phyloP scores from a whole-genome alignment of 305 asterid genomes.

The Nicotiana rustica region DNA sequence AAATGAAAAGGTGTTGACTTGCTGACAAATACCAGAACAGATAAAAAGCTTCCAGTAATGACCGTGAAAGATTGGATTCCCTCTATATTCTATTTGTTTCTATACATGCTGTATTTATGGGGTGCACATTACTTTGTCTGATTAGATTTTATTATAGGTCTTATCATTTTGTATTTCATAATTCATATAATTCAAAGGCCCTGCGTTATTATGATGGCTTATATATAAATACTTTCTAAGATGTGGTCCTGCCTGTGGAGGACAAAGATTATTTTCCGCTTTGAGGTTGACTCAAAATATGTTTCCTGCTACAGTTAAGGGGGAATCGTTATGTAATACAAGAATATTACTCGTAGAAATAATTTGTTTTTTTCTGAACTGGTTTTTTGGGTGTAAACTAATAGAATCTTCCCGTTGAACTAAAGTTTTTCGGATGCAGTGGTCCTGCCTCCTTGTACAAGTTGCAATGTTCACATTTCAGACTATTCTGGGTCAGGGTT shows the following conservation, averaged over 20 bases:
- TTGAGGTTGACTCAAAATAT: not conserved
- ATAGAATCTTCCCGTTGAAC: not conserved
- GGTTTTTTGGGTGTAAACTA: not conserved
- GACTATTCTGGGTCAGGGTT: not conserved
- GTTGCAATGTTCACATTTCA: not conserved
- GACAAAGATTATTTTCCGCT: not conserved
- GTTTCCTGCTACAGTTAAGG: not conserved
- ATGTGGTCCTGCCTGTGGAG: slow-evolving; percentile 27
- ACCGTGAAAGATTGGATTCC: not conserved
- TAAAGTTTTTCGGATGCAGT: not conserved
- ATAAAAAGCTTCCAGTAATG: not conserved
- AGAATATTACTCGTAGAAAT: not conserved
- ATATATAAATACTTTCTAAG: too few species aligned
- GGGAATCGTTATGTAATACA: not conserved
- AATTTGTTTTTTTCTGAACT: slow-evolving; percentile 12
- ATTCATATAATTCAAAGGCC: not conserved
- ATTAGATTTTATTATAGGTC: not conserved
- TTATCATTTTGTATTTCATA: not conserved
- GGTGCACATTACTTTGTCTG: not conserved
- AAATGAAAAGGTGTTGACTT: not conserved
- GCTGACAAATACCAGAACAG: not conserved
- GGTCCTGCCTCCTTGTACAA: not conserved
- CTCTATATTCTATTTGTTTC: not conserved
- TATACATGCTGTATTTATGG: not conserved
- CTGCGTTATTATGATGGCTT: not conserved